phyloP scores from a whole-genome alignment of 306 rosid genomes.

The Citrullus mucosospermus region DNA sequence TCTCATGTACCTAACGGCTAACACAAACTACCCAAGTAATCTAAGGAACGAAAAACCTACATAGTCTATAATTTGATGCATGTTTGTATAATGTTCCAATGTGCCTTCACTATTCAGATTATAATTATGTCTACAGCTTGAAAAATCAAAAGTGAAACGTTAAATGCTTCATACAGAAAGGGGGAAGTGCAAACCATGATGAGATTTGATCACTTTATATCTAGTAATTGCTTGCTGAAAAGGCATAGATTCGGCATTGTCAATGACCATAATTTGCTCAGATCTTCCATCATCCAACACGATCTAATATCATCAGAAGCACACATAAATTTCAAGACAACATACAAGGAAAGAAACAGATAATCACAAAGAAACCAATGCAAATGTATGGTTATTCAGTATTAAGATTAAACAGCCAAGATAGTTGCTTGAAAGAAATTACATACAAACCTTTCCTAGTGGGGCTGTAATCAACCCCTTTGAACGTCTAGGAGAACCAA shows the following conservation, averaged over 20 bases:
- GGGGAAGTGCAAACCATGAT: conserved; percentile 43
- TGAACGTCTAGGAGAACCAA: conserved; percentile 69
- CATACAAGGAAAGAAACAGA: not conserved
- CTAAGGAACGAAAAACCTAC: not conserved
- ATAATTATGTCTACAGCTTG: not conserved
- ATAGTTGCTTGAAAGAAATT: not conserved
- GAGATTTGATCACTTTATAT: conserved; percentile 57
- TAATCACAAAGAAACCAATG: too few species aligned
- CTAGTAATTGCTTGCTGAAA: conserved; percentile 73
- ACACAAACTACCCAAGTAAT: not conserved
- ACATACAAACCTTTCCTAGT: conserved; percentile 58
- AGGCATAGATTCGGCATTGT: conserved; percentile 24
- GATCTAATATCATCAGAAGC: conserved; percentile 40
- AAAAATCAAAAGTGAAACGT: not conserved
- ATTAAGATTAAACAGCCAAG: not conserved
- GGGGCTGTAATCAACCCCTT: conserved; percentile 64
- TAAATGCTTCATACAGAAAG: not conserved
- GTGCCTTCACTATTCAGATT: not conserved
- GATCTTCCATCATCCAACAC: conserved; percentile 74
- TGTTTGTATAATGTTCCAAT: not conserved
- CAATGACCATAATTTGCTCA: conserved; percentile 49
- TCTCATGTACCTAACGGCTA: not conserved
- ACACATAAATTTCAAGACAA: not conserved
- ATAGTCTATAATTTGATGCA: not conserved
- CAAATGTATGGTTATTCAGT: not conserved